Evolutionary conservation across 805 yeast genomes (phyloP).

Genomic region (Saturnispora hagleri): DNA sequence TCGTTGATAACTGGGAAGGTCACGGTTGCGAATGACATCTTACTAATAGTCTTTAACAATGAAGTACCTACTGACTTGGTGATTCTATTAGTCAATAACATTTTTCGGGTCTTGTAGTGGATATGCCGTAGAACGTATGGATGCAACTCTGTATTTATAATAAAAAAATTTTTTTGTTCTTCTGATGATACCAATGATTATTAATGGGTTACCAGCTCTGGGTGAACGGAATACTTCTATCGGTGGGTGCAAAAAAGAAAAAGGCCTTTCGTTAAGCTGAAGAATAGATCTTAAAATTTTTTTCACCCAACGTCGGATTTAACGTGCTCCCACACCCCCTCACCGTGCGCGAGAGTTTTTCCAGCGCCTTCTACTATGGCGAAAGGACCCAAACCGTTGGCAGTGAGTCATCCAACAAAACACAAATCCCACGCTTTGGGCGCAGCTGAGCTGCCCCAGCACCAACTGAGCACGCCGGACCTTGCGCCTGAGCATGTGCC

Average conservation of each 20-base stretch:
- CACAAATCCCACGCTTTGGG: not conserved
- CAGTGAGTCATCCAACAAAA: not conserved
- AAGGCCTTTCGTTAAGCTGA: not conserved
- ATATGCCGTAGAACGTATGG: not conserved
- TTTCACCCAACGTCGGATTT: not conserved
- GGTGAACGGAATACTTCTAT: not conserved
- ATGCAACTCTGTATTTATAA: not conserved
- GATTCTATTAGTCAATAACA: not conserved
- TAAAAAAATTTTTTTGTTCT: not conserved
- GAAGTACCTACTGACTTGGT: not conserved
- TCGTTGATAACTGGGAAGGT: slow-evolving; percentile 61
- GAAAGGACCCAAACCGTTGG: not conserved
- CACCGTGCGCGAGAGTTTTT: not conserved
- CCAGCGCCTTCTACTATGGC: not conserved
- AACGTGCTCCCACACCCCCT: not conserved
- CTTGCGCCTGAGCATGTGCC: not conserved
- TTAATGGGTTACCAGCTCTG: not conserved
- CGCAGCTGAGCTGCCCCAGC: not conserved
- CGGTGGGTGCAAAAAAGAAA: not conserved
- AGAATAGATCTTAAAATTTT: not conserved
- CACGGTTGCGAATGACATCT: slow-evolving; percentile 22
- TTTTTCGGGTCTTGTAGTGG: not conserved
- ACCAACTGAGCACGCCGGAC: not conserved
- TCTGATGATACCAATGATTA: not conserved
- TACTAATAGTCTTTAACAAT: not conserved